Percentiles rank a stretch among this genome's conserved stretches.
Conservation (phyloP, 495 filamentous ascomycete genomes). For the Neurospora hispaniola region DNA sequence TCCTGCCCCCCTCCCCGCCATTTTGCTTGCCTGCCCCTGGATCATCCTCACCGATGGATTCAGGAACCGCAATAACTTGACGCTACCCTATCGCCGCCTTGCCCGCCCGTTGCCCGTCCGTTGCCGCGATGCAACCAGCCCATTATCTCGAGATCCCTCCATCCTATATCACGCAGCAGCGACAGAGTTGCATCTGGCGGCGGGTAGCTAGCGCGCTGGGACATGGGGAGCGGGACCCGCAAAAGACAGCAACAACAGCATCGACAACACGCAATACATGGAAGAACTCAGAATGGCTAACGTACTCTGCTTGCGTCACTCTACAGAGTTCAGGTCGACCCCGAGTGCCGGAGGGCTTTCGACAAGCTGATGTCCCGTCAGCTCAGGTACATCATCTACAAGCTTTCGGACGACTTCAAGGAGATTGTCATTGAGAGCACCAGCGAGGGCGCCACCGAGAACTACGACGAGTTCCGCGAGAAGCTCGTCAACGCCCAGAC, state of each 20-base stretch:
- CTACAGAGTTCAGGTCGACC: slow-evolving; percentile 61
- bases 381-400: slow-evolving; percentile 94
- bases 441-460: slow-evolving; percentile 38
- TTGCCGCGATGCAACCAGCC: slow-evolving; percentile 3
- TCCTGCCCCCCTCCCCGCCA: slow-evolving; percentile 7
- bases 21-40: neutral
- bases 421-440: slow-evolving; percentile 73
- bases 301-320: neutral
- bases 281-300: slow-evolving; percentile 13
- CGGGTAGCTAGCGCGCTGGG: neutral
- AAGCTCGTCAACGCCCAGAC: slow-evolving; percentile 58
- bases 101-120: slow-evolving; percentile 1
- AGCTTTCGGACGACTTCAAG: slow-evolving; percentile 88
- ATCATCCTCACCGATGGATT: neutral
- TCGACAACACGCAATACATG: neutral
- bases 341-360: slow-evolving; percentile 74
- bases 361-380: slow-evolving; percentile 84
- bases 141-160: neutral
- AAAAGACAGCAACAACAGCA: neutral
- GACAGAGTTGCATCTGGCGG: neutral
- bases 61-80: neutral
- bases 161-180: neutral
- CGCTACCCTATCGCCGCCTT: slow-evolving; percentile 6
- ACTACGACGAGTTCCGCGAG: slow-evolving; percentile 66
- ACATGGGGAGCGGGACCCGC: neutral